Evolutionary conservation across 345 rosid genomes (phyloP), one percentile per base, ranked within the genome.

Genomic region (Eucalyptus marginata): DNA sequence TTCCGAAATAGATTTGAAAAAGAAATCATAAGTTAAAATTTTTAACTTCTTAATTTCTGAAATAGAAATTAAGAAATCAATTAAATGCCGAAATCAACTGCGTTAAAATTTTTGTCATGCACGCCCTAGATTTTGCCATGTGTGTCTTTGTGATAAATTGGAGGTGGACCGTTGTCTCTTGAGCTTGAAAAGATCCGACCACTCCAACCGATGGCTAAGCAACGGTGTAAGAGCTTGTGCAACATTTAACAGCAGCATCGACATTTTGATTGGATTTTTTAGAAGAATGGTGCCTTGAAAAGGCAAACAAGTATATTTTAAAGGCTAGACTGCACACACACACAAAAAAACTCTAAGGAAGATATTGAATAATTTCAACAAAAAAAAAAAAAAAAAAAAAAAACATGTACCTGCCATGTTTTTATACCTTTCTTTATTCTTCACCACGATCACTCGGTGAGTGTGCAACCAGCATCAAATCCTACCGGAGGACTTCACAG

Each of bases 171-270:
- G 13, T 56, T 10, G 12, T 56, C 13, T 56, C 62, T 24, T 56
- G 29, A 24, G 29, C 6, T 56, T 56, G 29, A 24, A 56, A 24
- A 24, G 29, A 56, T 56, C 62, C 29, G 62, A 56, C 62, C 29
- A 56, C 62, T 56, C 62, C 13, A 0, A 5, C 62, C 62, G 62
- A 56, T 54, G 54, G 59, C 59, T 0, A 54, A 54, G 58, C 25
- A 20, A 2, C 0, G 3, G 18, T 0, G 29, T 24, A 56, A 56
- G 29, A 24, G 62, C 13, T 56, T 25, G 13, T 2, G 62, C 29
- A 25, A 10, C 1, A 56, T 56, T 56, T 4, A 25, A 56, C 29
- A 0, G 29, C 29, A 0, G 3, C 62, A 24, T 56, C 62, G 0
- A 25, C 62, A 56, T 52, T 12, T 27, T 29, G 2, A 27, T 59